Evolutionary conservation across 768 basidiomycete genomes (phyloP), one percentile per base, ranked within the genome.

Genomic region (Hygrocybe punicea): DNA sequence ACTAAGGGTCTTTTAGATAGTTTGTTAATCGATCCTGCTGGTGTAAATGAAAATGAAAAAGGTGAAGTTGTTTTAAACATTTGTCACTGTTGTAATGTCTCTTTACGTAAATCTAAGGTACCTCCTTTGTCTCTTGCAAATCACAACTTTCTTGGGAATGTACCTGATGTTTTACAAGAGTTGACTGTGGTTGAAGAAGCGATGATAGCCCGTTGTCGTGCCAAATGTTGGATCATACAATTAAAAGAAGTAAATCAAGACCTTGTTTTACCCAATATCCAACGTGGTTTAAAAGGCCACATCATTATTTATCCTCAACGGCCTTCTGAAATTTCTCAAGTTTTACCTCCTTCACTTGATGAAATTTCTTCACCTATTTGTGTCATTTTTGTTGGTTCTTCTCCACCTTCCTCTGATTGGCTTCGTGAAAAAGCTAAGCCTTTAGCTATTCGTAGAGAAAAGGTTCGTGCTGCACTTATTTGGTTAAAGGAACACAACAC

Each of bases 271-370:
- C 58, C 68, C 2, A 55, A 56, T 35, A 24, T 44, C 0, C 75
- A 79, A 53, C 50, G 71, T 3, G 76, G 69, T 0, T 14, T 77
- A 8, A 63, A 63, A 51, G 79, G 79, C 0, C 70, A 78, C 59
- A 63, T 76, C 6, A 74, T 80, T 17, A 67, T 77, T 1, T 75
- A 72, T 63, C 77, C 75, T 2, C 76, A 78, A 52, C 42, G 60
- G 4, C 69, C 73, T 2, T 63, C 65, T 1, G 45, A 48, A 1
- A 51, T 78, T 6, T 65, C 67, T 0, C 24, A 34, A 0, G 10
- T 74, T 0, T 56, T 80, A 1, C 79, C 77, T 0, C 77, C 73
- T 0, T 45, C 68, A 3, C 40, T 78, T 1, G 66, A 70, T 10
- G 75, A 77, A 1, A 66, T 77, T 9, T 39, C 66, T 0, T 62